Evolutionary conservation across 1,284 basidiomycete species (phyloP).

Genomic region (Inonotus obliquus): DNA sequence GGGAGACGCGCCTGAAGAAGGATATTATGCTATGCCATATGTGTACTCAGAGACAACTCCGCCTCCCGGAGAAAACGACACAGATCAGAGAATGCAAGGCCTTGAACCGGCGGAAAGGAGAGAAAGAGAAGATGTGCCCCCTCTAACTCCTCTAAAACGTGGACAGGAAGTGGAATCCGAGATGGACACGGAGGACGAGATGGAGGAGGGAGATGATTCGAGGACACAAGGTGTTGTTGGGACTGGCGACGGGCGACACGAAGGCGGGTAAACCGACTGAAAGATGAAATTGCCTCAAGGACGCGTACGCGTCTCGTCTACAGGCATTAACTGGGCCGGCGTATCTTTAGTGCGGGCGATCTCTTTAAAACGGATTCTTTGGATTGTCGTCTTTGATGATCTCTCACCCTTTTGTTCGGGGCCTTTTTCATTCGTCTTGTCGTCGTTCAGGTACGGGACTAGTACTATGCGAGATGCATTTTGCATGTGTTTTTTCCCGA

Average conservation of each 20-base stretch:
- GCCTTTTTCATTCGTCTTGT: not conserved
- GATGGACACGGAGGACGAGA: constrained; percentile 4
- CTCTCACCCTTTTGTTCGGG: not conserved
- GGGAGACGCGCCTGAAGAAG: constrained; percentile 11
- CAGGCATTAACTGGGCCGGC: not conserved
- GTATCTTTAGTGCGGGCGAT: not conserved
- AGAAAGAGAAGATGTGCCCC: not conserved
- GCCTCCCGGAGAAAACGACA: not conserved
- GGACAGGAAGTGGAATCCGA: not conserved
- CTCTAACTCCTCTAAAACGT: not conserved
- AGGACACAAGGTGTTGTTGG: not conserved
- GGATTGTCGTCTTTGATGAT: not conserved
- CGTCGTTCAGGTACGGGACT: not conserved
- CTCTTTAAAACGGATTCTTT: too few species aligned
- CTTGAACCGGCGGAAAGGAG: not conserved
- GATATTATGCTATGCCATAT: constrained; percentile 6
- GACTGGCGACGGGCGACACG: constrained; percentile 13
- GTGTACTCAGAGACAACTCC: constrained; percentile 14
- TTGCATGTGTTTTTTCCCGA: not conserved
- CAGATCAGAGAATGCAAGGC: not conserved
- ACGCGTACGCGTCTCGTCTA: not conserved
- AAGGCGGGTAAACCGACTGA: constrained; percentile 13
- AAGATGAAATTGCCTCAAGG: not conserved
- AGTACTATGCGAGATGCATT: not conserved
- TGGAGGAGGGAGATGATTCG: constrained; percentile 2